Evolutionary conservation across 2,329 filamentous ascomycete genomes (phyloP).

Genomic region (Hypoxylon sp.): DNA sequence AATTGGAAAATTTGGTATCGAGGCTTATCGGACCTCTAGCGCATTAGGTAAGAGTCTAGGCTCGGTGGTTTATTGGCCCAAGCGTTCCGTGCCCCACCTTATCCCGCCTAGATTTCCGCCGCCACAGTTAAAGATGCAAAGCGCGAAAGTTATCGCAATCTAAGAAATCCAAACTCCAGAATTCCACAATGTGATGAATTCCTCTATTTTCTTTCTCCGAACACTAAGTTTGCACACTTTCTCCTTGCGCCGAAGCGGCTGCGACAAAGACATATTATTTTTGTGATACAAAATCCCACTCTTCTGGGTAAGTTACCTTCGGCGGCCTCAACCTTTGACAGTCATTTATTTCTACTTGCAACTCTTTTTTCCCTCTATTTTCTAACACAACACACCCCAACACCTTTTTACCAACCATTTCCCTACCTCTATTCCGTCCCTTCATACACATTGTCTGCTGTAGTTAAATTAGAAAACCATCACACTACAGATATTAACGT

Average conservation of each 20-base stretch:
- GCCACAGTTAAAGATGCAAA: constrained; percentile 36
- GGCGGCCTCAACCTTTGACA: neutral
- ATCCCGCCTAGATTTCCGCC: constrained; percentile 33
- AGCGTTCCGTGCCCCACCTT: constrained; percentile 24
- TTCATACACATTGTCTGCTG: neutral
- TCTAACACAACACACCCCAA: neutral
- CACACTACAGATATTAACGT: constrained; percentile 4
- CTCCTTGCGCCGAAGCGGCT: constrained; percentile 23
- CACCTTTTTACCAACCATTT: neutral
- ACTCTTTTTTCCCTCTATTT: neutral
- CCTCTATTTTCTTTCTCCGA: constrained; percentile 11
- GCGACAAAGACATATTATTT: constrained; percentile 12
- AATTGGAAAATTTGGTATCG: constrained; percentile 28
- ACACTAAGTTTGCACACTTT: constrained; percentile 11
- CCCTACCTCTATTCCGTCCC: neutral
- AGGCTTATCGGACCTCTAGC: constrained; percentile 22
- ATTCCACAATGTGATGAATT: constrained; percentile 42
- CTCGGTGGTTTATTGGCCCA: constrained; percentile 27
- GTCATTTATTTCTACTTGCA: neutral
- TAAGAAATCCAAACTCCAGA: constrained; percentile 32
- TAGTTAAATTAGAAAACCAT: neutral
- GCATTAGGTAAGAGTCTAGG: too few relatives aligned
- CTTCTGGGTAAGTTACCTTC: constrained; percentile 13
- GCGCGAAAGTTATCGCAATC: constrained; percentile 38
- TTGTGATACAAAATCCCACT: constrained; percentile 2